Evolutionary conservation across 768 basidiomycete species (phyloP).

Genomic region (Termitomyces sp.): DNA sequence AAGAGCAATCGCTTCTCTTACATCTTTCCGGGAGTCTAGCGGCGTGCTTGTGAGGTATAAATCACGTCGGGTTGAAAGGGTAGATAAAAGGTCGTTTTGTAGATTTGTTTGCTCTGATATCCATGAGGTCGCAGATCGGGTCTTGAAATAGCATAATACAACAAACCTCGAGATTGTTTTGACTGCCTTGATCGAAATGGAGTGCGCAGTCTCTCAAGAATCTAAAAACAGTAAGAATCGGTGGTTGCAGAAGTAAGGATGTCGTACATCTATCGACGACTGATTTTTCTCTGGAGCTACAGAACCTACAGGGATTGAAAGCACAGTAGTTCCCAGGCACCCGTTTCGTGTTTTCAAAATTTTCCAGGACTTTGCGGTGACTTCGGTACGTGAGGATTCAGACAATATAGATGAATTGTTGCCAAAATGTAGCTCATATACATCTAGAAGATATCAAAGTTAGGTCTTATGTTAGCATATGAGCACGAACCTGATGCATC

Average conservation of each 20-base stretch:
- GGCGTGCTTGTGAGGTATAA: conserved; percentile 67
- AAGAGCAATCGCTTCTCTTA: conserved; percentile 68
- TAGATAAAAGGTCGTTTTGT: conserved; percentile 67
- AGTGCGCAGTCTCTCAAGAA: conserved; percentile 51
- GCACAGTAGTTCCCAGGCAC: conserved; percentile 55
- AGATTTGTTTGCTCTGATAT: conserved; percentile 45
- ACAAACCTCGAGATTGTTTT: conserved; percentile 51
- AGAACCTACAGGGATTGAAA: conserved; percentile 43
- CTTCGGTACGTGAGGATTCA: conserved; percentile 44
- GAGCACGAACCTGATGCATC: conserved; percentile 24
- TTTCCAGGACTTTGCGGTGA: conserved; percentile 58
- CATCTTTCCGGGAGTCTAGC: conserved; percentile 58
- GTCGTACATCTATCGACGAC: conserved; percentile 29
- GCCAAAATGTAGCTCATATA: conserved; percentile 79
- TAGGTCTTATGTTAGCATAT: neutral
- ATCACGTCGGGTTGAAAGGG: conserved; percentile 68
- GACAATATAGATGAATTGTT: conserved; percentile 48
- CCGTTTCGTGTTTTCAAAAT: conserved; percentile 43
- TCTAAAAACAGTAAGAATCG: conserved; percentile 28
- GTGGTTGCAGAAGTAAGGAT: neutral
- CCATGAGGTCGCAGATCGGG: neutral
- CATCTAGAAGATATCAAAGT: conserved; percentile 25
- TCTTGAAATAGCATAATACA: neutral
- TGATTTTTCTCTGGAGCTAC: conserved; percentile 21
- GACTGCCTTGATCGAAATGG: conserved; percentile 54